Evolutionary conservation across 208 protist species (phyloP).

Genomic region (Wallacemonas rigidus): DNA sequence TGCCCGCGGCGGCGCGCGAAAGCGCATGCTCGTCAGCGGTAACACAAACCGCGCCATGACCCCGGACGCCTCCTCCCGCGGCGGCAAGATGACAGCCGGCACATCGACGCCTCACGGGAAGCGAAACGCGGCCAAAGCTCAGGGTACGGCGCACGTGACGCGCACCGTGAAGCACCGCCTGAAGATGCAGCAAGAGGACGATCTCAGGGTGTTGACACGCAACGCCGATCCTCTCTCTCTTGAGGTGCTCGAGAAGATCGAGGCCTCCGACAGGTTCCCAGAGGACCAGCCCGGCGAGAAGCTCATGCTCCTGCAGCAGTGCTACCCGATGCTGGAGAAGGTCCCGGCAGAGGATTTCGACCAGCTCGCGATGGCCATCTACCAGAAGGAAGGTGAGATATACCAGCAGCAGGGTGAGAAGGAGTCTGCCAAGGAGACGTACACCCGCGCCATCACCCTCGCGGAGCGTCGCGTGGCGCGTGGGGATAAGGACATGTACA

Average conservation of each 20-base stretch:
- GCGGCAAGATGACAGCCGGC: background rate
- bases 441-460: slow-evolving; percentile 74
- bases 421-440: slow-evolving; percentile 65
- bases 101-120: background rate
- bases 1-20: slow-evolving; percentile 16
- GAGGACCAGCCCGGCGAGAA: slow-evolving; percentile 39
- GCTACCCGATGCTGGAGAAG: slow-evolving; percentile 65
- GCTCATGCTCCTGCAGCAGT: slow-evolving; percentile 55
- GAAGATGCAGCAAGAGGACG: slow-evolving; percentile 37
- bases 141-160: too few relatives aligned
- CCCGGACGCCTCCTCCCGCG: slow-evolving; percentile 6
- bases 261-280: slow-evolving; percentile 57
- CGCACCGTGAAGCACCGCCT: background rate
- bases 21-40: slow-evolving; percentile 31
- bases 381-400: slow-evolving; percentile 79
- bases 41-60: slow-evolving; percentile 19
- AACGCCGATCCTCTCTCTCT: slow-evolving; percentile 61
- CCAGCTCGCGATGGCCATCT: slow-evolving; percentile 72
- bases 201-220: slow-evolving; percentile 37
- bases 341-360: slow-evolving; percentile 63
- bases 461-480: slow-evolving; percentile 79
- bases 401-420: slow-evolving; percentile 53
- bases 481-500: slow-evolving; percentile 77
- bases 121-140: background rate
- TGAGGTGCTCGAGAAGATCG: slow-evolving; percentile 58